Evolutionary conservation across 176 grass and related monocot genomes (phyloP), one percentile per base, ranked within the genome.

Genomic region (Oryza coarctata): DNA sequence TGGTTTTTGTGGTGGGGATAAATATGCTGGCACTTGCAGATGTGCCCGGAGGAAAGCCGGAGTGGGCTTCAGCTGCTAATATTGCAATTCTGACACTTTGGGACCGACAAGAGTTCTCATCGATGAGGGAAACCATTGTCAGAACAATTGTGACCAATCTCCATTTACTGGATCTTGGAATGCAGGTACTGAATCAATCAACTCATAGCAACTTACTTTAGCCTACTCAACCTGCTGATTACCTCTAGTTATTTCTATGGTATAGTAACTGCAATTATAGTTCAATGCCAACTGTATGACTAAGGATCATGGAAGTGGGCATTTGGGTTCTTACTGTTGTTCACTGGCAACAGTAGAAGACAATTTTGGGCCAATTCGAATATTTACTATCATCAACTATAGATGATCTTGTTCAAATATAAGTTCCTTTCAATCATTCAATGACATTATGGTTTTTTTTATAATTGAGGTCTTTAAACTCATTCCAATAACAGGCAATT

Each of bases 51-150:
- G 95, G 95, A 66, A 98, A 98, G 85, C 95, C 95, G 2, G 96
- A 98, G 87, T 98, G 96, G 96, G 96, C 96, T 86, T 95, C 96
- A 35, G 93, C 90, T 28, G 90, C 96, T 15, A 98, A 91, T 82
- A 95, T 91, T 40, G 96, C 93, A 52, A 95, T 98, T 40, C 74
- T 95, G 26, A 95, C 96, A 43, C 82, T 93, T 22, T 98, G 96
- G 96, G 96, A 98, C 14, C 76, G 96, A 22, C 96, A 95, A 73
- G 96, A 95, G 71, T 98, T 99, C 88, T 95, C 93, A n/a, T 99
- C 96, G 74, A 94, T 88, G 84, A 86, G 91, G 88, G 91, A 99
- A 82, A 93, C 93, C 1, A 99, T 99, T 20, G 93, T 99, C 50
- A 93, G 93, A 50, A 85, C 96, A 45, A 91, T 99, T 68, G 96